Percentiles rank a stretch among this genome's conserved stretches.
These are phyloP conservation scores for Corchorus olitorius DNA, from an alignment of 345 rosid species.

Conservation along the genomic window DNA sequence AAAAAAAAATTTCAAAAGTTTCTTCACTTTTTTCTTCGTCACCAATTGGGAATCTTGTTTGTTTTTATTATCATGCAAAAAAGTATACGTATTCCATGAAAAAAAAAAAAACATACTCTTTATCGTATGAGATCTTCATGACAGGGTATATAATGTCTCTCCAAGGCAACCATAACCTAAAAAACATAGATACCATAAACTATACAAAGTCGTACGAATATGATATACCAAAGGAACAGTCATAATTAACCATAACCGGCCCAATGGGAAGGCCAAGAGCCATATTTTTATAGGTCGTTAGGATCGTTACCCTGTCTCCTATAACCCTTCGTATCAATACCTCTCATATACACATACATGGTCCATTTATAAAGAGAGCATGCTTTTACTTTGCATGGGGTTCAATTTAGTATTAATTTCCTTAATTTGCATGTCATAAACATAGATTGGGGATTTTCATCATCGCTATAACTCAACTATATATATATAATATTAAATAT, in stretches of 20 bases:
- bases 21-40: conserved; percentile 3
- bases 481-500: no score
- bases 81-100: conserved; percentile 1
- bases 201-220: neutral
- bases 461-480: no score
- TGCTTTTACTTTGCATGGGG: neutral
- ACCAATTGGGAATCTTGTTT: conserved; percentile 37
- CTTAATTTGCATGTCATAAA: neutral
- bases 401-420: neutral
- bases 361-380: neutral
- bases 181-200: neutral
- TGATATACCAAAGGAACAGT: neutral
- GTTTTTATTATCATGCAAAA: conserved; percentile 16
- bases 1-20: neutral
- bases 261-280: conserved; percentile 33
- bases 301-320: neutral
- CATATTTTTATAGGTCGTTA: conserved; percentile 5
- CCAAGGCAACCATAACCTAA: neutral
- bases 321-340: neutral
- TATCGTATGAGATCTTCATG: conserved; percentile 16
- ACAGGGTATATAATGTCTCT: neutral
- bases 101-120: neutral
- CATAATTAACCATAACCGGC: conserved; percentile 5
- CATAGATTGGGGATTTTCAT: no score
- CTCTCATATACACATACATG: neutral